Conservation (phyloP, 1,284 basidiomycete genomes). For the Earliella scabrosa region DNA sequence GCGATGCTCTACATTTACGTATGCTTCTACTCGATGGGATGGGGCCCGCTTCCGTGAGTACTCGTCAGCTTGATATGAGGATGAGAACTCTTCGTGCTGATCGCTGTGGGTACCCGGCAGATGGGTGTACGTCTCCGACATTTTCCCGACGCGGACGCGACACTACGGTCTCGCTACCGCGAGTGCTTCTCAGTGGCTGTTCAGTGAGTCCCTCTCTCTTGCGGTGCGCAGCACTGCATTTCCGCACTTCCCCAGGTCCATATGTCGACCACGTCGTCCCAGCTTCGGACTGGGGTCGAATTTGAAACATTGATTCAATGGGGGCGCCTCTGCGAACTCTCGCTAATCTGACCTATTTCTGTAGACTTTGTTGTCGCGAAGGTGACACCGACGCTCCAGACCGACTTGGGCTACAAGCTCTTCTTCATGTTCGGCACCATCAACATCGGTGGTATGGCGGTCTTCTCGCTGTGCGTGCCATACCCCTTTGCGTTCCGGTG, state of each 20-base stretch:
- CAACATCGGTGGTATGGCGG: constrained; percentile 48
- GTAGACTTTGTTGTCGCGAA: constrained; percentile 77
- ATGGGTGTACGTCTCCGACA: constrained; percentile 81
- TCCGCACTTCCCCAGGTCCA: not conserved
- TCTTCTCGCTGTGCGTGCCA: constrained; percentile 35
- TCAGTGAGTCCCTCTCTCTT: constrained; percentile 52
- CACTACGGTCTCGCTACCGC: constrained; percentile 78
- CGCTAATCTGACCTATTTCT: not conserved
- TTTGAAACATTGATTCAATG: too few relatives aligned
- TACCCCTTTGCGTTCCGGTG: too few relatives aligned
- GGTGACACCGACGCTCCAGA: constrained; percentile 68
- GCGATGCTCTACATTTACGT: constrained; percentile 79
- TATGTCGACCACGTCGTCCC: too few relatives aligned
- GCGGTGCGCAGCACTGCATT: too few relatives aligned
- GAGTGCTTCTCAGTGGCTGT: constrained; percentile 78
- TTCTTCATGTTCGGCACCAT: constrained; percentile 74
- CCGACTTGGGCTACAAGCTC: constrained; percentile 64
- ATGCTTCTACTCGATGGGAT: constrained; percentile 74
- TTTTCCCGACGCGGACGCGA: constrained; percentile 82
- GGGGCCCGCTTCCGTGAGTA: constrained; percentile 34
- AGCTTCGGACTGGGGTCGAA: not conserved
- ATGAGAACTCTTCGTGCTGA: not conserved
- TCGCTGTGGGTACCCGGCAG: constrained; percentile 6
- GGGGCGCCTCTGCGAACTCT: too few relatives aligned
- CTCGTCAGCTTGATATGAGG: not conserved